These are phyloP conservation scores for Aureobasidium subglaciale DNA, from an alignment of 2,329 filamentous ascomycete species.

Conservation along the genomic window DNA sequence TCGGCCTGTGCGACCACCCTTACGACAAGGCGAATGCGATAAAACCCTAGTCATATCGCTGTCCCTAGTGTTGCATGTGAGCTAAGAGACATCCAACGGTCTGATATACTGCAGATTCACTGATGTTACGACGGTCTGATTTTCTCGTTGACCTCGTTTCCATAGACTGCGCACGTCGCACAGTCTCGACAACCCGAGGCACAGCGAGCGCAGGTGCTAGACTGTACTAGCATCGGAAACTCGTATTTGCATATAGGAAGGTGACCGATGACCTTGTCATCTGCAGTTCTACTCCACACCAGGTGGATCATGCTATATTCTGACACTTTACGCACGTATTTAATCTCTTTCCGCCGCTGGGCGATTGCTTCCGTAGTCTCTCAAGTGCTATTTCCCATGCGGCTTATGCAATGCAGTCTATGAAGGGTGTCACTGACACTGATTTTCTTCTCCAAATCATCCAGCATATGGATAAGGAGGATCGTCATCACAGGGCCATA, in stretches of 20 bases:
- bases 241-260: not conserved
- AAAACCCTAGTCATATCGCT: too few species aligned
- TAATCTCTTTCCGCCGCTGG: too few species aligned
- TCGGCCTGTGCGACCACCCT: too few species aligned
- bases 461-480: not conserved
- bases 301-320: too few species aligned
- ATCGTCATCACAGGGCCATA: not conserved
- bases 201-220: not conserved
- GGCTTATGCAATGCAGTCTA: too few species aligned
- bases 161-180: not conserved
- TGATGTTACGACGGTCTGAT: too few species aligned
- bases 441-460: not conserved
- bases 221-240: not conserved
- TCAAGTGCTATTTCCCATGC: not conserved
- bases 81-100: too few species aligned
- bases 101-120: too few species aligned
- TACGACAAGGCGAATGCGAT: too few species aligned
- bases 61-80: too few species aligned
- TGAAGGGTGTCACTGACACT: not conserved
- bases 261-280: not conserved
- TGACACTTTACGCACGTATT: not conserved
- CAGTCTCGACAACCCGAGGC: not conserved
- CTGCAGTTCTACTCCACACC: not conserved
- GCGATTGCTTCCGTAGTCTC: not conserved
- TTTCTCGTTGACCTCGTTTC: not conserved